Evolutionary conservation across 148 eudicot genomes (phyloP).

Genomic region (Bassia scoparia): DNA sequence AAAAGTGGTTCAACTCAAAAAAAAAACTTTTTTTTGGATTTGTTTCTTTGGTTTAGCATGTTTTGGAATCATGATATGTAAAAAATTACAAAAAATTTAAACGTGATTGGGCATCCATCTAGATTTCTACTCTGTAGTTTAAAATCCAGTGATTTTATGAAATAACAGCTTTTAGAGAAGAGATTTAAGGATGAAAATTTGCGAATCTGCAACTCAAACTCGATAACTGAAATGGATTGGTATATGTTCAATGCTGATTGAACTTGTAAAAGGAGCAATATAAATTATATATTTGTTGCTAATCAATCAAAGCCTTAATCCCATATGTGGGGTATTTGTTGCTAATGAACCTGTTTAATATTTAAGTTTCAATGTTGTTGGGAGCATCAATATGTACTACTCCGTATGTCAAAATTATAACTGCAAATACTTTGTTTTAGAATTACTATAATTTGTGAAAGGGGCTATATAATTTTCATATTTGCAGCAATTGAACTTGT

Average conservation of each 20-base stretch:
- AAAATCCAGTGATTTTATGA: too few species aligned
- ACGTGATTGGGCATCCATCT: not conserved
- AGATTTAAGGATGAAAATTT: not conserved
- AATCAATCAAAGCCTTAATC: too few species aligned
- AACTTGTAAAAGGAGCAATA: not conserved
- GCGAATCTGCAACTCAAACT: not conserved
- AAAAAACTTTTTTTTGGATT: not conserved
- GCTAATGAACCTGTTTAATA: too few species aligned
- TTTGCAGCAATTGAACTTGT: not conserved
- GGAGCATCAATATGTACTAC: too few species aligned
- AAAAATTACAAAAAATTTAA: not conserved
- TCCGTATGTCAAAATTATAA: too few species aligned
- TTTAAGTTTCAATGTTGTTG: too few species aligned
- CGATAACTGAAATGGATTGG: not conserved
- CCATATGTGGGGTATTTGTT: too few species aligned
- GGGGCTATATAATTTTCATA: not conserved
- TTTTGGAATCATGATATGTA: not conserved
- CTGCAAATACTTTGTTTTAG: too few species aligned
- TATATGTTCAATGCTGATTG: not conserved
- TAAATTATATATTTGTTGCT: not conserved
- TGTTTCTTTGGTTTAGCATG: not conserved
- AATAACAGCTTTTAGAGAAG: not conserved
- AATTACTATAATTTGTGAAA: too few species aligned
- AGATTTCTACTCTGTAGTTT: too few species aligned
- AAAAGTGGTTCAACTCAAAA: constrained; percentile 1